phyloP scores from a whole-genome alignment of 306 rosid genomes.

The Crataegus laevigata region DNA sequence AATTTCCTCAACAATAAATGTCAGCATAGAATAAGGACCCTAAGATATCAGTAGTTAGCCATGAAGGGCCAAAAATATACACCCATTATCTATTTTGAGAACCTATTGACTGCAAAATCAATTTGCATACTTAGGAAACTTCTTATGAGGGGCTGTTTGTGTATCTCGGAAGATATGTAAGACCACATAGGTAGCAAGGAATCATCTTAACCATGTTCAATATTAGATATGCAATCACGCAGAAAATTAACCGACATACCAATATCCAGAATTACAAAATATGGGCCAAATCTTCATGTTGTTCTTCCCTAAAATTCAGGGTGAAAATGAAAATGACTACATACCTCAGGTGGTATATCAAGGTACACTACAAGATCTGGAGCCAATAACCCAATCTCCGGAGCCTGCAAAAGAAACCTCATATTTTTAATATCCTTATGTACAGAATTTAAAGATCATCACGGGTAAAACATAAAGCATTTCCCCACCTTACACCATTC shows the following conservation, averaged over 20 bases:
- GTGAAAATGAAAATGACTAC: not conserved
- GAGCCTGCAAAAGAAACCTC: conserved; percentile 51
- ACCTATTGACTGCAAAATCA: not conserved
- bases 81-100: not conserved
- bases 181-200: not conserved
- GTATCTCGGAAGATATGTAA: not conserved
- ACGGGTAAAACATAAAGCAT: not conserved
- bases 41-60: not conserved
- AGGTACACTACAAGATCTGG: conserved; percentile 79
- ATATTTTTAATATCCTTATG: not conserved
- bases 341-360: conserved; percentile 82
- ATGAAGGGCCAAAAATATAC: not conserved
- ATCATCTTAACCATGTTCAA: not conserved
- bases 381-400: conserved; percentile 77
- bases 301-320: not conserved
- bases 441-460: not conserved
- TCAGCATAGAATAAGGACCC: not conserved
- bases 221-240: not conserved
- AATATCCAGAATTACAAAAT: not conserved
- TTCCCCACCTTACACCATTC: conserved; percentile 87
- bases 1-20: not conserved
- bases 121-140: not conserved
- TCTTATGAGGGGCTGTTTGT: not conserved
- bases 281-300: not conserved
- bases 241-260: not conserved